Base-by-base conservation (phyloP, 305 asterid genomes). In the Solanum hybrid region DNA sequence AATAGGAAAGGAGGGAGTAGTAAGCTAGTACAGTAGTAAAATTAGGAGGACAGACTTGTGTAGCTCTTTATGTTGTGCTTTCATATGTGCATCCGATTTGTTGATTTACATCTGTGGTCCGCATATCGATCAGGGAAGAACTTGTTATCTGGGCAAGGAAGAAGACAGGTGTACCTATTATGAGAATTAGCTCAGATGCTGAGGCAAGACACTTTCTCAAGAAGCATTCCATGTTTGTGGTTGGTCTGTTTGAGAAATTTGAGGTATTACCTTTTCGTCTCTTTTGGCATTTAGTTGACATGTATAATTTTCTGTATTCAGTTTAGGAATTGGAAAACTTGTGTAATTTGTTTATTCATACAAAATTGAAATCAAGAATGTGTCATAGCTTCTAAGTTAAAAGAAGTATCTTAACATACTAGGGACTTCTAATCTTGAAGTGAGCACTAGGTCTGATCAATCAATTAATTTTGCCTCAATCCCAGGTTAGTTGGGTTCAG, bases 101-200 rank as follows among this genome's bases (percentile, higher is more conserved):
- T 90, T 90, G 83, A 90, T 88, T 18, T 35, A 34, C 80, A 71
- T 57, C 7, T 61, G 71, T 87, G 24, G 14, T 12, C 26, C 11
- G 28, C 29, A 89, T 90, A 90, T 74, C 89, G 39, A 85, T 92
- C 89, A 96, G 99, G 95, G 98, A 96, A 90, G 99, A 97, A 93
- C 94, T 96, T 77, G 96, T 96, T 93, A 87, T 96, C 86, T 97
- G 99, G 99, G 94, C 93, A 28, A 95, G 97, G 94, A 96, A 96
- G 96, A 97, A 95, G 94, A 96, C 98, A 5, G 98, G 98, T 85
- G 87, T 89, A 22, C 99, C 99, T 86, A 95, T 96, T 64, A 89
- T 95, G 86, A 94, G 93, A 91, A 91, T 96, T 84, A 93, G 90
- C 89, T 91, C 97, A 5, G 92, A 93, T 40, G 73, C 91, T 24